Conservation (phyloP, 1,284 basidiomycete species). For the Fomitopsis schrenkii region DNA sequence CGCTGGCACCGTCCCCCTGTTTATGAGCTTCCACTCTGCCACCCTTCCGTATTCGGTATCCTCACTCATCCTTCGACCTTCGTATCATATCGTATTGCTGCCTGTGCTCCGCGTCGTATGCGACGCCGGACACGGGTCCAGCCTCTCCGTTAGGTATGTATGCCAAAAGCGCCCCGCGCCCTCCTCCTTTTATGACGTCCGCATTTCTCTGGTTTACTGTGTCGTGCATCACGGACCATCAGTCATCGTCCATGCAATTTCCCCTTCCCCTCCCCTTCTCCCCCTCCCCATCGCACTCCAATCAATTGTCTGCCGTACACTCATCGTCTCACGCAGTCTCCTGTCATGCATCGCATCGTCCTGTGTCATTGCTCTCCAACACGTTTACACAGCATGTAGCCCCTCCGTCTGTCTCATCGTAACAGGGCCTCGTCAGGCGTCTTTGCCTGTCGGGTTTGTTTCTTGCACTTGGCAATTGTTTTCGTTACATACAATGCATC, state of each 20-base stretch:
- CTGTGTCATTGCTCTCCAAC: neutral
- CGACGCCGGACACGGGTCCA: neutral
- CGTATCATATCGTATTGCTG: conserved; percentile 13
- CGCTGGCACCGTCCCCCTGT: neutral
- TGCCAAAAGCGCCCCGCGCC: conserved; percentile 16
- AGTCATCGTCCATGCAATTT: conserved; percentile 5
- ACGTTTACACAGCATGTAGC: conserved; percentile 1
- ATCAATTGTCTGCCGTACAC: neutral
- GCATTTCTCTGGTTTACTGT: conserved; percentile 16
- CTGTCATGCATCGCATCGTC: neutral
- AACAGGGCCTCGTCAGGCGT: conserved; percentile 5
- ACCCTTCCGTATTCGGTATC: neutral
- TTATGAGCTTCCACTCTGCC: neutral
- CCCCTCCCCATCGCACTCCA: neutral
- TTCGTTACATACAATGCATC: conserved; percentile 10
- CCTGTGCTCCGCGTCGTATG: neutral
- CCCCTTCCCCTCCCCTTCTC: neutral
- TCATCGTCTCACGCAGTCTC: neutral
- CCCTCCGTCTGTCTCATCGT: conserved; percentile 9
- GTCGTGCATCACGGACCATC: conserved; percentile 24
- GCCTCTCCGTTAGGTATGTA: conserved; percentile 14
- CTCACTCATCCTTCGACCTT: conserved; percentile 24
- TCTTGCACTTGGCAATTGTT: conserved; percentile 6
- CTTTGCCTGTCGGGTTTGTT: neutral
- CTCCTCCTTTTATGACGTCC: conserved; percentile 19